Evolutionary conservation across 2,329 filamentous ascomycete species (phyloP).

Genomic region (Knufia fluminis): DNA sequence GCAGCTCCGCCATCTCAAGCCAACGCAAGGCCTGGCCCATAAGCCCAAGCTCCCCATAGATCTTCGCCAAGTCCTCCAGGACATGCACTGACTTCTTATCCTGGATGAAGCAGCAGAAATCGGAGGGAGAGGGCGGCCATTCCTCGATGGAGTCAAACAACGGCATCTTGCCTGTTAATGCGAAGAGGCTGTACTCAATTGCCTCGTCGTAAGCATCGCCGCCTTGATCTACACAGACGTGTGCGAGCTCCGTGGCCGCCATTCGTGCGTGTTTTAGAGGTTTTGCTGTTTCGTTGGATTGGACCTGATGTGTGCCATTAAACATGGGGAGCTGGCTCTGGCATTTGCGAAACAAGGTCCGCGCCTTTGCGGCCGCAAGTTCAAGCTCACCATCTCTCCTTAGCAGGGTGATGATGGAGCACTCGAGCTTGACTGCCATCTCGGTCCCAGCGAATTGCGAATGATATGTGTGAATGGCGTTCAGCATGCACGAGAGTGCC

Average conservation of each 20-base stretch:
- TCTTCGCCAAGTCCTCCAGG: slow-evolving; percentile 11
- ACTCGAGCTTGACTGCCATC: slow-evolving; percentile 1
- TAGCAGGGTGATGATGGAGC: slow-evolving; percentile 10
- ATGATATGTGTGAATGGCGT: background rate
- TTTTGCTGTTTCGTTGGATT: background rate
- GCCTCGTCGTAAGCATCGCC: background rate
- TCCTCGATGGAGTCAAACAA: background rate
- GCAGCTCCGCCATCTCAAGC: slow-evolving; percentile 4
- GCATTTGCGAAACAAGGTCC: background rate
- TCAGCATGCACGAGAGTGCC: slow-evolving; percentile 6
- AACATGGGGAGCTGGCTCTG: background rate
- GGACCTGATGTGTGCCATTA: background rate
- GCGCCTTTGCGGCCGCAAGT: slow-evolving; percentile 1
- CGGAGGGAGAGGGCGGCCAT: slow-evolving; percentile 3
- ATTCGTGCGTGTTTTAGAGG: slow-evolving; percentile 1
- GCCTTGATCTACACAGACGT: background rate
- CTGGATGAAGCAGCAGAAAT: slow-evolving; percentile 1
- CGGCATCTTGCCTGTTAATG: slow-evolving; percentile 4
- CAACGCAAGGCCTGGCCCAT: background rate
- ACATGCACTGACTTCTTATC: slow-evolving; percentile 9
- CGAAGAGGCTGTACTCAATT: slow-evolving; percentile 5
- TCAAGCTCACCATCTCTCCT: slow-evolving; percentile 5
- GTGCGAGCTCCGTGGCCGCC: background rate
- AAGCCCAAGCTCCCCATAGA: background rate
- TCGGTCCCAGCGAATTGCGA: background rate